Conservation (phyloP, 2,329 filamentous ascomycete species). For the Xylariales sp. region DNA sequence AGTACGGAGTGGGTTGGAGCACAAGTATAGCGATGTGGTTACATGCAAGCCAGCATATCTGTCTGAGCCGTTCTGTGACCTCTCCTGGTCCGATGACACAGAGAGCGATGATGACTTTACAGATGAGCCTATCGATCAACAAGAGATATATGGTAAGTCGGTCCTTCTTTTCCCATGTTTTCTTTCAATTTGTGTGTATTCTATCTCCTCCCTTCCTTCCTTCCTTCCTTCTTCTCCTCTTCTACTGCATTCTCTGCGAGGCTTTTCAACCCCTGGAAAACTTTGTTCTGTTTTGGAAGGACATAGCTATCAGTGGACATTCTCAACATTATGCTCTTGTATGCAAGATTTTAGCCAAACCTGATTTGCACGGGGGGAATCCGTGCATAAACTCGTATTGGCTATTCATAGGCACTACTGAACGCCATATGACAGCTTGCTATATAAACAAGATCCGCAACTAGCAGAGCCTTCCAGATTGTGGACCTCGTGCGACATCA, state of each 20-base stretch:
- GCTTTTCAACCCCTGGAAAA: no score
- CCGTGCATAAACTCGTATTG: no score
- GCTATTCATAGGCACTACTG: no score
- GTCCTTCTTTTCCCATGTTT: constrained; percentile 1
- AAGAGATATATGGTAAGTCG: constrained; percentile 83
- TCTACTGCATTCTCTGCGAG: neutral
- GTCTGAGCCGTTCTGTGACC: constrained; percentile 33
- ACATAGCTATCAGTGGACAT: no score
- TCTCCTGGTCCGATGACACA: constrained; percentile 31
- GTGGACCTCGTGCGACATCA: neutral
- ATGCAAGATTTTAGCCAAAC: no score
- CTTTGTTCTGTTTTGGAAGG: no score
- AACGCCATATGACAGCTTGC: neutral
- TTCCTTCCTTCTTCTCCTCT: constrained; percentile 13
- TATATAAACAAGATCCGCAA: constrained; percentile 5
- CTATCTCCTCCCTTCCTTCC: constrained; percentile 1
- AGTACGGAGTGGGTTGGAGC: constrained; percentile 41
- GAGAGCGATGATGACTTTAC: constrained; percentile 52
- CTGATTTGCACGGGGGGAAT: no score
- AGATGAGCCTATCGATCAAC: constrained; percentile 86
- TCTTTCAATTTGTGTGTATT: no score
- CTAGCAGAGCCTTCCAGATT: neutral
- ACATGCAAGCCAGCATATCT: constrained; percentile 41
- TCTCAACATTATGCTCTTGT: no score
- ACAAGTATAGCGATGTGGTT: constrained; percentile 42